phyloP scores from a whole-genome alignment of 192 early-diverging fungal species.

The Entomortierella beljakovae region DNA sequence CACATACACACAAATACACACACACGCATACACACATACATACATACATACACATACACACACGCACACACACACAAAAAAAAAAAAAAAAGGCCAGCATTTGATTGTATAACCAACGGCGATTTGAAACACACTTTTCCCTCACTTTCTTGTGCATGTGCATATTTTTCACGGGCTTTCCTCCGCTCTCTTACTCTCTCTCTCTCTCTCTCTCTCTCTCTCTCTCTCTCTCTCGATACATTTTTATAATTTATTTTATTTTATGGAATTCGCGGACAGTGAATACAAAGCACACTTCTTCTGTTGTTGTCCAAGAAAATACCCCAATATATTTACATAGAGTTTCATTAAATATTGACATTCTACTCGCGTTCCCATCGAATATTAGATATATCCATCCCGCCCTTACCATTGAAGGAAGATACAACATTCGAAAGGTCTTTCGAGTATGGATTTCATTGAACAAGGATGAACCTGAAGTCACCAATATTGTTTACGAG shows the following conservation, averaged over 20 bases:
- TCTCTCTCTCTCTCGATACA: too few relatives aligned
- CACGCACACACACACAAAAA: too few relatives aligned
- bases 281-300: too few relatives aligned
- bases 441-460: constrained; percentile 55
- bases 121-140: too few relatives aligned
- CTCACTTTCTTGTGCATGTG: constrained; percentile 3
- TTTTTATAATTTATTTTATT: background rate
- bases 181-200: too few relatives aligned
- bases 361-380: background rate
- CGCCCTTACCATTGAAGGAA: constrained; percentile 58
- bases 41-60: background rate
- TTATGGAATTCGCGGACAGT: background rate
- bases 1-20: too few relatives aligned
- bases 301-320: too few relatives aligned
- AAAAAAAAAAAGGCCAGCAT: too few relatives aligned
- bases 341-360: background rate
- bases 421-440: constrained; percentile 61
- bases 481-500: constrained; percentile 51
- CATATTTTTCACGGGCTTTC: constrained; percentile 8
- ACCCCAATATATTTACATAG: too few relatives aligned
- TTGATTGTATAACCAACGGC: background rate
- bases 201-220: too few relatives aligned
- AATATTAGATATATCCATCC: constrained; percentile 56
- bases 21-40: background rate
- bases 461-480: constrained; percentile 47